Evolutionary conservation across 495 filamentous ascomycete species (phyloP).

Genomic region (Daldinia grandis): DNA sequence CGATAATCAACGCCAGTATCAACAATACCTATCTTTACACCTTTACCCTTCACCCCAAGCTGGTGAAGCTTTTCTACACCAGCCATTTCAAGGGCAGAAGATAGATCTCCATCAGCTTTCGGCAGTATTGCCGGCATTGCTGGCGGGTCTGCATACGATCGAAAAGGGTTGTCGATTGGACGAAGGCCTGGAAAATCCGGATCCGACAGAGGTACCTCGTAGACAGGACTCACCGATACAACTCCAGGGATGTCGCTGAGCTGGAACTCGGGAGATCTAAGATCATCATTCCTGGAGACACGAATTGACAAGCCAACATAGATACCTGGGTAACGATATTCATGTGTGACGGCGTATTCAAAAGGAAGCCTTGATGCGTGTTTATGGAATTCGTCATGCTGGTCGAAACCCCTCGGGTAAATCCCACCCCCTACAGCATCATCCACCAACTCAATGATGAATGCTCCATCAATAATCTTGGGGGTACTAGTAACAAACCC

Average conservation of each 20-base stretch:
- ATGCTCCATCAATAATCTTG: slow-evolving; percentile 14
- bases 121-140: slow-evolving; percentile 17
- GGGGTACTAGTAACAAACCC: slow-evolving; percentile 10
- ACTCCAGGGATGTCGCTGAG: slow-evolving; percentile 29
- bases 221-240: slow-evolving; percentile 30
- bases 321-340: slow-evolving; percentile 31
- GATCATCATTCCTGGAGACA: slow-evolving; percentile 10
- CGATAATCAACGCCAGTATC: slow-evolving; percentile 59
- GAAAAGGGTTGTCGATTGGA: background rate
- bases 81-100: slow-evolving; percentile 36
- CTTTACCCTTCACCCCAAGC: slow-evolving; percentile 46
- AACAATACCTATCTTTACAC: slow-evolving; percentile 48
- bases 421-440: background rate
- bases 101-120: slow-evolving; percentile 13
- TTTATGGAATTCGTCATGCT: slow-evolving; percentile 27
- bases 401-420: slow-evolving; percentile 9
- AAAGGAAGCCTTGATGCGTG: slow-evolving; percentile 25
- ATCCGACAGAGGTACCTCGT: slow-evolving; percentile 21
- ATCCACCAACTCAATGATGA: slow-evolving; percentile 22
- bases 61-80: slow-evolving; percentile 46
- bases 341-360: slow-evolving; percentile 32
- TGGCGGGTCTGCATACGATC: slow-evolving; percentile 22
- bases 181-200: background rate
- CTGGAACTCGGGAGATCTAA: background rate
- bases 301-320: slow-evolving; percentile 39